phyloP scores from a whole-genome alignment of 2,329 filamentous ascomycete genomes.

The Epichloe aotearoae region DNA sequence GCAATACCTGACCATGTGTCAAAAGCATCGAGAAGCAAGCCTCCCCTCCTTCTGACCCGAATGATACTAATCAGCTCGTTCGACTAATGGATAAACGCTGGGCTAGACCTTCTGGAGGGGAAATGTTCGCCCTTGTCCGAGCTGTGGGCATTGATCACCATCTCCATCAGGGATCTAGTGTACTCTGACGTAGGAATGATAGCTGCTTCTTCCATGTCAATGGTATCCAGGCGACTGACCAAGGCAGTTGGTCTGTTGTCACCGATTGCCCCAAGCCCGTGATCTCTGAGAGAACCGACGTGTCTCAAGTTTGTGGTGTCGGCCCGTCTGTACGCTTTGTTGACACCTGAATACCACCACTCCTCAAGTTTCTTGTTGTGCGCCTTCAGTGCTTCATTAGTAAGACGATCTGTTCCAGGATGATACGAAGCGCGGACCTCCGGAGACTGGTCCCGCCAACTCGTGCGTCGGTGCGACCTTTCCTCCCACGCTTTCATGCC shows the following conservation, averaged over 20 bases:
- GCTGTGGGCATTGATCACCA: not conserved
- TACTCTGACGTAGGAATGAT: not conserved
- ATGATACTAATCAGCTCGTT: not conserved
- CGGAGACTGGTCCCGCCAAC: slow-evolving; percentile 1
- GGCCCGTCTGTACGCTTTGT: not conserved
- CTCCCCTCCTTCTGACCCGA: not conserved
- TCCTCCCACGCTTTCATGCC: not conserved
- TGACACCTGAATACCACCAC: slow-evolving; percentile 7
- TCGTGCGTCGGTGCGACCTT: not conserved
- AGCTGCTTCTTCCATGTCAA: not conserved
- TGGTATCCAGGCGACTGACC: not conserved
- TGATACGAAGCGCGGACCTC: slow-evolving; percentile 5
- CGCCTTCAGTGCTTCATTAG: slow-evolving; percentile 11
- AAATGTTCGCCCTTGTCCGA: not conserved
- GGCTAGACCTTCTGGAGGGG: not conserved
- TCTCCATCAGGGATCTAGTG: not conserved
- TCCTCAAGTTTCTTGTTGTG: slow-evolving; percentile 3
- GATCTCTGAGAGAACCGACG: not conserved
- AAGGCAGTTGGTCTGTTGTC: not conserved
- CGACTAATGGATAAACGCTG: not conserved
- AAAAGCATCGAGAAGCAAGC: not conserved
- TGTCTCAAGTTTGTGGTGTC: not conserved
- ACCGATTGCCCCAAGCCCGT: slow-evolving; percentile 1
- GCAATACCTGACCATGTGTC: not conserved
- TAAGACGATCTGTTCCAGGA: slow-evolving; percentile 10